Conservation (phyloP, 495 filamentous ascomycete species). For the Geopyxis carbonaria region DNA sequence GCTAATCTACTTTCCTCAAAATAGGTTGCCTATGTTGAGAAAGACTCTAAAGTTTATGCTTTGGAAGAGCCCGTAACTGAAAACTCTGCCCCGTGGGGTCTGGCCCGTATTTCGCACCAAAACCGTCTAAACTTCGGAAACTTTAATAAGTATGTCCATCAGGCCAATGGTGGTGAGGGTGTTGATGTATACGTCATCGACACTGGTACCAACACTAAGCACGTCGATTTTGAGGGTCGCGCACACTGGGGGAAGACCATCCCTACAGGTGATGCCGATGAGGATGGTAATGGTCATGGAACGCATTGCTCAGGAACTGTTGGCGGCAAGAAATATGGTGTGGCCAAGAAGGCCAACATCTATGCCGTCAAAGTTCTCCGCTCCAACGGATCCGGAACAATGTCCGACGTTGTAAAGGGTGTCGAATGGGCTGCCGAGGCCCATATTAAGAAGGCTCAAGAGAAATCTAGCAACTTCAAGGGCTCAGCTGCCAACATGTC, state of each 20-base stretch:
- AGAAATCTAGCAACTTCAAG: conserved; percentile 84
- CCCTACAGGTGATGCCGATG: conserved; percentile 62
- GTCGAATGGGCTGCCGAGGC: conserved; percentile 82
- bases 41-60: conserved; percentile 76
- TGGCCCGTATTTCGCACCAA: conserved; percentile 94
- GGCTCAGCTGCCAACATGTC: conserved; percentile 99
- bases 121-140: conserved; percentile 67
- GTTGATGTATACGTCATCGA: conserved; percentile 99
- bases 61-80: conserved; percentile 46
- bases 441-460: conserved; percentile 63
- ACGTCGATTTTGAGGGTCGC: conserved; percentile 94
- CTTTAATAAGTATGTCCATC: conserved; percentile 96
- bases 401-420: conserved; percentile 96
- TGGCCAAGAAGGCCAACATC: conserved; percentile 95
- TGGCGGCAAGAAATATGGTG: conserved; percentile 95
- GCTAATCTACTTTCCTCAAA: conserved; percentile 4
- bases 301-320: conserved; percentile 99
- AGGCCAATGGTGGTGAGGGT: conserved; percentile 81
- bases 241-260: conserved; percentile 96
- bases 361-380: conserved; percentile 95
- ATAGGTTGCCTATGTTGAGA: conserved; percentile 93
- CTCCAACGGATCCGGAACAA: conserved; percentile 93
- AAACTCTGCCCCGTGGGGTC: conserved; percentile 91
- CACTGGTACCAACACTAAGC: conserved; percentile 81
- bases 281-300: conserved; percentile 95